Evolutionary conservation across 2,329 filamentous ascomycete species (phyloP).

Genomic region (Scedosporium dehoogii): DNA sequence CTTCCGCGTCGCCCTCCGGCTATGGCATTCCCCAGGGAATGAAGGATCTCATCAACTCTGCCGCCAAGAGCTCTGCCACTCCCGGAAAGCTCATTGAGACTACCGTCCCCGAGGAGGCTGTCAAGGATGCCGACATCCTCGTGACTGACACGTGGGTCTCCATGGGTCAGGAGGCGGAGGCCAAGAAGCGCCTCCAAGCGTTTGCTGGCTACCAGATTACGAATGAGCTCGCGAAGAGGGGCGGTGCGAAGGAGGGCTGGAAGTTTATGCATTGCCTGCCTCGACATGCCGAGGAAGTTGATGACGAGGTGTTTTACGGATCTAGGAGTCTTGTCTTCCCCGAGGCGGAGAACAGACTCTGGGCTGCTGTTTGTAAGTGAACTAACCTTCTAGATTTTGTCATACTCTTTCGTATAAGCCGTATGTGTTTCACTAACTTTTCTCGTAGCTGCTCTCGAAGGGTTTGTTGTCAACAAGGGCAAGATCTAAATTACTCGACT

Average conservation of each 20-base stretch:
- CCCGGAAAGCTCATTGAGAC: slow-evolving; percentile 66
- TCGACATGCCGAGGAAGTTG: slow-evolving; percentile 84
- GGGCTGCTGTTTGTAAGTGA: slow-evolving; percentile 68
- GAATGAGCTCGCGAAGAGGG: slow-evolving; percentile 68
- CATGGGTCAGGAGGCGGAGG: slow-evolving; percentile 92
- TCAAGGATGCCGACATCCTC: slow-evolving; percentile 77
- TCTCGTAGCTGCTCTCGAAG: slow-evolving; percentile 62
- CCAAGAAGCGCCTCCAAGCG: slow-evolving; percentile 62
- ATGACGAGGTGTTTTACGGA: slow-evolving; percentile 90
- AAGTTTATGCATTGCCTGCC: slow-evolving; percentile 99
- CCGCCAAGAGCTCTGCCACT: slow-evolving; percentile 44
- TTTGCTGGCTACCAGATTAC: slow-evolving; percentile 93
- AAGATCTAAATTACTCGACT: slow-evolving; percentile 41
- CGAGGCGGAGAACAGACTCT: slow-evolving; percentile 90
- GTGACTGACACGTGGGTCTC: slow-evolving; percentile 98
- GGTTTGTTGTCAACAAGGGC: slow-evolving; percentile 90
- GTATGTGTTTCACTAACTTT: slow-evolving; percentile 3
- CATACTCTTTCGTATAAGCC: not conserved
- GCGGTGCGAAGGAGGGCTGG: slow-evolving; percentile 82
- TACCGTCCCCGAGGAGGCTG: slow-evolving; percentile 69
- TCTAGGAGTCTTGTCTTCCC: slow-evolving; percentile 78
- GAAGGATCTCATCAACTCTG: slow-evolving; percentile 58
- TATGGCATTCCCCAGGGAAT: slow-evolving; percentile 75
- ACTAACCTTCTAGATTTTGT: not conserved
- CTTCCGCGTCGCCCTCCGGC: slow-evolving; percentile 76